Evolutionary conservation across 805 yeast genomes (phyloP), one percentile per base, ranked within the genome.

Genomic region (Grigorovia jiainica): DNA sequence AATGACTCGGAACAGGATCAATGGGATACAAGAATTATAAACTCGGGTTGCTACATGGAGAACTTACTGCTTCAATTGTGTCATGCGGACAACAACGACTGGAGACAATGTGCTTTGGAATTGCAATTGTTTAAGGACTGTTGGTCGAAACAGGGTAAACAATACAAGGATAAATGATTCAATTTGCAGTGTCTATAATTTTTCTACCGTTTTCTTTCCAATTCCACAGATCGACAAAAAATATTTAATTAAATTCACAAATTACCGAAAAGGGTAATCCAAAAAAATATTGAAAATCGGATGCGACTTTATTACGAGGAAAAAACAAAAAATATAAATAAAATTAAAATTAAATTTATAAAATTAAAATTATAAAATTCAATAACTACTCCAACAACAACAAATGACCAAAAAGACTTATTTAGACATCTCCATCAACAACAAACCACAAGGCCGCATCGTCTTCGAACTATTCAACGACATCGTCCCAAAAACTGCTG

Each of bases 401-500:
- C 34, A 32, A 32, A 45, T 25, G 21, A 40, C 44, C 38, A 63
- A 81, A 41, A 81, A 75, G 61, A 83, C 82, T 13, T 87, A 63
- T 58, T 80, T 90, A 50, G 96, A 90, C 55, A 71, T 90, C 50
- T 64, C 89, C 7, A 78, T 86, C 49, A 90, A 82, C 40, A 83
- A 75, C 19, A 71, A 67, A 43, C 67, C 76, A 4, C 71, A 73
- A 43, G 97, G 97, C 29, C 77, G 95, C 54, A 72, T 84, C 35
- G 82, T 80, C 10, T 79, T 90, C 58, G 87, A 86, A 58, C 69
- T 90, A 42, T 80, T 65, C 66, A 63, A 68, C 44, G 86, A 79
- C 50, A 72, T 82, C 24, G 95, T 82, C 10, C 96, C 96, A 40
- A 82, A 78, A 59, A 87, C 96, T 1, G 82, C 90, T 9, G 95